Conservation (phyloP, 2,329 filamentous ascomycete genomes). For the Ophiostoma ulmi region DNA sequence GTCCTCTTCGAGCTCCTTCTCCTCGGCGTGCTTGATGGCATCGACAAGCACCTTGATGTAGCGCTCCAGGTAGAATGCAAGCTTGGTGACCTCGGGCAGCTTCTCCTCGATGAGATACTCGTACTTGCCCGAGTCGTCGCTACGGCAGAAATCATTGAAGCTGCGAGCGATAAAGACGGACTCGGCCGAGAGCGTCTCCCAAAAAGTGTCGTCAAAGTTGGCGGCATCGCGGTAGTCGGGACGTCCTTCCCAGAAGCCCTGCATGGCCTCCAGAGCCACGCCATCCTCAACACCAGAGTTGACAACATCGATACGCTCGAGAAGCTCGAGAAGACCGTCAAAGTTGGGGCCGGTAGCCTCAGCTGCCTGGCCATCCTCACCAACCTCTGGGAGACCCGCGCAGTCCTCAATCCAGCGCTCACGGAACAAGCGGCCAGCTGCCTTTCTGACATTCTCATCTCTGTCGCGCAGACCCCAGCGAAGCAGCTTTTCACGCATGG, state of each 20-base stretch:
- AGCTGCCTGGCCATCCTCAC: conserved; percentile 50
- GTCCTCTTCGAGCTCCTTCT: conserved; percentile 53
- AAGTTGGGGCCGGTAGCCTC: conserved; percentile 62
- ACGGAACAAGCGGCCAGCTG: conserved; percentile 80
- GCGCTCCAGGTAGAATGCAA: conserved; percentile 79
- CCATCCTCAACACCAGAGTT: conserved; percentile 87
- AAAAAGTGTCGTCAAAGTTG: conserved; percentile 68
- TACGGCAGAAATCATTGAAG: conserved; percentile 88
- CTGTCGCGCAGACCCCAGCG: conserved; percentile 91
- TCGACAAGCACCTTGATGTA: conserved; percentile 68
- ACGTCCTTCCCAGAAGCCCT: conserved; percentile 89
- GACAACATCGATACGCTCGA: conserved; percentile 90
- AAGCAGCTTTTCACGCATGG: conserved; percentile 90
- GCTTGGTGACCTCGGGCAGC: conserved; percentile 86
- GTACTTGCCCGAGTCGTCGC: conserved; percentile 66
- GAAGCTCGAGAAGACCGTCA: conserved; percentile 79
- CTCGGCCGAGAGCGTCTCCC: conserved; percentile 76
- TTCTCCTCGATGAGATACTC: conserved; percentile 81
- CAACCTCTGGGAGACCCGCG: conserved; percentile 59
- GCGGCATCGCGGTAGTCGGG: conserved; percentile 73
- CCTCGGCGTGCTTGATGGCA: conserved; percentile 53
- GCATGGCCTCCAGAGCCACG: conserved; percentile 90
- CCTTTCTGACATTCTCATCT: conserved; percentile 90
- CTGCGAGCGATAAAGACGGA: conserved; percentile 85
- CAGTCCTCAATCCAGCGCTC: conserved; percentile 99